phyloP scores from a whole-genome alignment of 768 basidiomycete genomes.

The Pisolithus sp. region DNA sequence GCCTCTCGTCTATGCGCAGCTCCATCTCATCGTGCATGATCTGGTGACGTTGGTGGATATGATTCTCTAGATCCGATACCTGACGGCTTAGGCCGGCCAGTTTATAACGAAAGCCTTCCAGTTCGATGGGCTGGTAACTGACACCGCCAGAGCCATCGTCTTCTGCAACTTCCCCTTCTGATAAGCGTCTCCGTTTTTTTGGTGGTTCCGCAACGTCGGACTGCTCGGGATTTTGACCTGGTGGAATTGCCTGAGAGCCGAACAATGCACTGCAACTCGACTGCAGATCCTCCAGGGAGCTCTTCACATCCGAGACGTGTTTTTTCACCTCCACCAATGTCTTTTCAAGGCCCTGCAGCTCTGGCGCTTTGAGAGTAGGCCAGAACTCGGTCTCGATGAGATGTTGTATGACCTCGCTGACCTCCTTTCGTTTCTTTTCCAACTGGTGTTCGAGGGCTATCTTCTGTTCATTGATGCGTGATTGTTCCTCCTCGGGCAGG shows the following conservation, averaged over 20 bases:
- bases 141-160: not conserved
- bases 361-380: slow-evolving; percentile 29
- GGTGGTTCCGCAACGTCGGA: slow-evolving; percentile 18
- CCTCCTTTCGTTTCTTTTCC: slow-evolving; percentile 27
- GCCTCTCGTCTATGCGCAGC: slow-evolving; percentile 21
- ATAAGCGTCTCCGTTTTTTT: slow-evolving; percentile 22
- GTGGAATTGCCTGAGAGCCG: slow-evolving; percentile 7
- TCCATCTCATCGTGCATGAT: slow-evolving; percentile 26
- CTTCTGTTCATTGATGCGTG: slow-evolving; percentile 19
- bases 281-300: slow-evolving; percentile 16
- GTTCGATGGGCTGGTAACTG: slow-evolving; percentile 8
- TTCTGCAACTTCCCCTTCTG: slow-evolving; percentile 3
- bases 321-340: slow-evolving; percentile 23
- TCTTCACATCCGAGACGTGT: slow-evolving; percentile 26
- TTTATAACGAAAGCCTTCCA: slow-evolving; percentile 24
- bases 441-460: slow-evolving; percentile 16
- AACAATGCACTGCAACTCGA: slow-evolving; percentile 17
- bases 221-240: slow-evolving; percentile 2
- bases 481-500: slow-evolving; percentile 22
- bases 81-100: slow-evolving; percentile 23
- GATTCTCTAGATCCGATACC: slow-evolving; percentile 31
- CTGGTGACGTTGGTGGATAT: slow-evolving; percentile 29
- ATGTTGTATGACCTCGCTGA: slow-evolving; percentile 23
- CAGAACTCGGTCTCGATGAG: slow-evolving; percentile 34
- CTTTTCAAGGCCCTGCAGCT: slow-evolving; percentile 13